Evolutionary conservation across 78 protist genomes (phyloP), one percentile per base, ranked within the genome.

Genomic region (Dictyostelium brefeldianum): DNA sequence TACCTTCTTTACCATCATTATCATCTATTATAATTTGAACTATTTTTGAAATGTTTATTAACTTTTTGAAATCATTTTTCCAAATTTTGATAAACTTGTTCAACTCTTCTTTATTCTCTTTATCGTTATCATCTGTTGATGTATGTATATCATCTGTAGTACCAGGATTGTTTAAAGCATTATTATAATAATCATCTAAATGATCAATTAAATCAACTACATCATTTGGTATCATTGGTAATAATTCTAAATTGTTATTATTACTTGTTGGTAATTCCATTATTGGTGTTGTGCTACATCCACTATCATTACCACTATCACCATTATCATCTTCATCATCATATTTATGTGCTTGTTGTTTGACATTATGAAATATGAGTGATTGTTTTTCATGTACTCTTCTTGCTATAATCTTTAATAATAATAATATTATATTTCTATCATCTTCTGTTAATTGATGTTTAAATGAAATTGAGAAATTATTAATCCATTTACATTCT

Each of bases 401-500:
- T 46, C 83, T 75, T 9, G 92, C 74, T 12, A 87, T 20, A 14
- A 87, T 77, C 50, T 69, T 87, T 8, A 87, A 71, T 56, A 77
- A 5, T n/a, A 87, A n/a, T 47, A 75, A 27, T 14, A 87, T 51
- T 5, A 87, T 41, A 31, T 77, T 64, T 50, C 53, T 87, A 17
- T 87, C 92, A 62, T 87, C 92, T n/a, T 87, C 92, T 7, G 53
- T 27, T 29, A 87, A 70, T 47, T 87, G 92, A 31, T 74, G 77
- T 62, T 46, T 36, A 65, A 48, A 87, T 31, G 77, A 46, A 5
- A 47, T 62, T 31, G 84, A 46, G 27, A 87, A 87, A 12, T 59
- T 29, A 5, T 87, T 47, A 7, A 87, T 46, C 92, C 92, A 87
- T 36, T 51, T 22, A 77, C 92, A 87, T 62, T 87, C 92, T 3